These are phyloP conservation scores for Wickerhamomyces sp. DNA, from an alignment of 1,139 yeast species.

Conservation along the genomic window DNA sequence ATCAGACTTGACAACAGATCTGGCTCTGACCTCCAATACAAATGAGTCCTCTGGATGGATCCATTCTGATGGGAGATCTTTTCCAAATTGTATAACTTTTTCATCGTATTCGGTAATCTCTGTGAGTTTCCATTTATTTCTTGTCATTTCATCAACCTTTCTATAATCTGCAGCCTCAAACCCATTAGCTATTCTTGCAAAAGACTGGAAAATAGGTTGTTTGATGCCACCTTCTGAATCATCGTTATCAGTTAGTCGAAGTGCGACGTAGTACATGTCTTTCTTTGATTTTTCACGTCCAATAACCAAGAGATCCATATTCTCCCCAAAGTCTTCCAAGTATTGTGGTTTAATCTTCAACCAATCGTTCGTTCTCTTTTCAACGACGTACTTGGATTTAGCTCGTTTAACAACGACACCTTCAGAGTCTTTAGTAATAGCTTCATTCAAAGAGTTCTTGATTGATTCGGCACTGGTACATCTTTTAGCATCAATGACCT, in stretches of 20 bases:
- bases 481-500: constrained; percentile 43
- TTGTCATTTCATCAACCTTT: constrained; percentile 51
- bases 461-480: constrained; percentile 49
- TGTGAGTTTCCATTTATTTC: constrained; percentile 55
- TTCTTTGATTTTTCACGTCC: constrained; percentile 77
- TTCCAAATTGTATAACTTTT: constrained; percentile 51
- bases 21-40: constrained; percentile 81
- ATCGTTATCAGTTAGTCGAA: constrained; percentile 38
- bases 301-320: constrained; percentile 70
- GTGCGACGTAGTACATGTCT: constrained; percentile 71
- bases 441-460: constrained; percentile 47
- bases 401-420: constrained; percentile 77
- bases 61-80: constrained; percentile 66
- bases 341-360: constrained; percentile 89
- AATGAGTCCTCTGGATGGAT: constrained; percentile 72
- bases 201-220: constrained; percentile 42
- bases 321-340: constrained; percentile 79
- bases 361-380: constrained; percentile 62
- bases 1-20: constrained; percentile 55
- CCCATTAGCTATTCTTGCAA: constrained; percentile 85
- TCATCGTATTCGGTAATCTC: constrained; percentile 34
- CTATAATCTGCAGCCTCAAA: constrained; percentile 59
- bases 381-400: constrained; percentile 53
- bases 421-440: constrained; percentile 65
- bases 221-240: constrained; percentile 14